These are phyloP conservation scores for Zhuliangozyma parablackwelliae DNA, from an alignment of 1,139 yeast genomes.

Conservation along the genomic window DNA sequence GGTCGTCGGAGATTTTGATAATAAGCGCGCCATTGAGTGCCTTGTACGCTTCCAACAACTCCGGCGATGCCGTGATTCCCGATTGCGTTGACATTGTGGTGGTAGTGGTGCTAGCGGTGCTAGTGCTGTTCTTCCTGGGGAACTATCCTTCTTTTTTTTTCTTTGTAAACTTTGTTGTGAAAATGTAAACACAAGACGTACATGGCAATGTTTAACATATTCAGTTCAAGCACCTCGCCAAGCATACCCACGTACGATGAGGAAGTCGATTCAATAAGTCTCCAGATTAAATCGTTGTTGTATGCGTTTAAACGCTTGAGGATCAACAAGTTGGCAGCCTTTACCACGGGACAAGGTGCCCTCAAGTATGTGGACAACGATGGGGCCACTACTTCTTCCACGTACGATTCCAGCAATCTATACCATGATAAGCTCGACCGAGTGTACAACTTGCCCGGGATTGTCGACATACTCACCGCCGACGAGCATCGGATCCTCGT, in stretches of 20 bases:
- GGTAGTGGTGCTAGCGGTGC: neutral
- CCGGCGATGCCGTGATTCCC: constrained; percentile 54
- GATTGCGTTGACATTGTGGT: constrained; percentile 62
- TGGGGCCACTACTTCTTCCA: constrained; percentile 1
- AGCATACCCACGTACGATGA: constrained; percentile 7
- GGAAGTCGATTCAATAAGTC: constrained; percentile 50
- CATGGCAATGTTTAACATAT: neutral
- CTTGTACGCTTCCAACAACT: constrained; percentile 33
- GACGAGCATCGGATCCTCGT: constrained; percentile 61
- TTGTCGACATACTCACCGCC: constrained; percentile 34
- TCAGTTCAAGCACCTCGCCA: neutral
- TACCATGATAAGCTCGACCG: constrained; percentile 38
- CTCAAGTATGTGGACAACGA: constrained; percentile 14
- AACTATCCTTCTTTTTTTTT: too few species aligned
- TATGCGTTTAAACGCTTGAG: constrained; percentile 54
- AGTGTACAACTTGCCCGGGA: constrained; percentile 45
- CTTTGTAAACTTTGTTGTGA: too few species aligned
- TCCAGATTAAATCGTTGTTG: constrained; percentile 53
- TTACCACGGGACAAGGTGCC: constrained; percentile 20
- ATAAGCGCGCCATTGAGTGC: constrained; percentile 24
- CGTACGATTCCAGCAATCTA: constrained; percentile 6
- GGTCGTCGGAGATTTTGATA: constrained; percentile 42
- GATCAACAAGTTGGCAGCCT: constrained; percentile 41
- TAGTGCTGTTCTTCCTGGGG: too few species aligned
- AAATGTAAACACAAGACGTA: neutral